phyloP scores from a whole-genome alignment of 2,329 filamentous ascomycete genomes.

The Calonectria pseudoturangicola region DNA sequence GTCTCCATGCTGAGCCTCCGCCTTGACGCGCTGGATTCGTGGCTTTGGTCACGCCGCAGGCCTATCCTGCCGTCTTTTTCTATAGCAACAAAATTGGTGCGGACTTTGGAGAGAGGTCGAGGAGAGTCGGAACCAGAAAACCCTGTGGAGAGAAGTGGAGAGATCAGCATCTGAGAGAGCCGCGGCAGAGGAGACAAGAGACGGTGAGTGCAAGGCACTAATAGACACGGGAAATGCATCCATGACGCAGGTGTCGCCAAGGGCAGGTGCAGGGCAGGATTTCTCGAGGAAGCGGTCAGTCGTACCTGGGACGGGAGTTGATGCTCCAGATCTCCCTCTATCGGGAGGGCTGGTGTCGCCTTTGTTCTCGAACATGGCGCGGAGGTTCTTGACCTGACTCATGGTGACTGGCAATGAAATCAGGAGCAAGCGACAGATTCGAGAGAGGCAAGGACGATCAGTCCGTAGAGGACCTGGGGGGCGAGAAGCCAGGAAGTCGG shows the following conservation, averaged over 20 bases:
- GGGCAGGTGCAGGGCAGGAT: slow-evolving; percentile 37
- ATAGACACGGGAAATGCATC: slow-evolving; percentile 35
- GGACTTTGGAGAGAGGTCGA: slow-evolving; percentile 83
- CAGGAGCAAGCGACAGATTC: slow-evolving; percentile 33
- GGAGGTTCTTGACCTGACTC: slow-evolving; percentile 83
- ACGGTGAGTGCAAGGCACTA: slow-evolving; percentile 26
- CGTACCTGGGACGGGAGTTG: slow-evolving; percentile 58
- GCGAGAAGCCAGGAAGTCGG: slow-evolving; percentile 34
- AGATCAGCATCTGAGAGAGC: slow-evolving; percentile 48
- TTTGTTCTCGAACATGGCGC: slow-evolving; percentile 88
- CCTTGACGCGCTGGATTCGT: slow-evolving; percentile 62
- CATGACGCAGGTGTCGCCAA: slow-evolving; percentile 38
- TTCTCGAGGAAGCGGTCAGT: slow-evolving; percentile 37
- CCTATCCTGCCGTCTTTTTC: slow-evolving; percentile 78
- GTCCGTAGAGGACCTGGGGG: slow-evolving; percentile 40
- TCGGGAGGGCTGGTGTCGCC: slow-evolving; percentile 79
- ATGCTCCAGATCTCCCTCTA: slow-evolving; percentile 78
- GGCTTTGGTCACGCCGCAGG: slow-evolving; percentile 64
- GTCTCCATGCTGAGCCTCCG: slow-evolving; percentile 61
- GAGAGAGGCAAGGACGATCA: slow-evolving; percentile 51
- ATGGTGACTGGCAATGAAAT: slow-evolving; percentile 67
- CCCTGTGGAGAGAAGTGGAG: slow-evolving; percentile 51
- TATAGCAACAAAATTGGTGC: slow-evolving; percentile 84
- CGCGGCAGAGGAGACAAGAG: slow-evolving; percentile 39
- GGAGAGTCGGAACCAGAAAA: slow-evolving; percentile 69